Base-by-base conservation (phyloP, 805 yeast genomes). In the Metschnikowia lunata region DNA sequence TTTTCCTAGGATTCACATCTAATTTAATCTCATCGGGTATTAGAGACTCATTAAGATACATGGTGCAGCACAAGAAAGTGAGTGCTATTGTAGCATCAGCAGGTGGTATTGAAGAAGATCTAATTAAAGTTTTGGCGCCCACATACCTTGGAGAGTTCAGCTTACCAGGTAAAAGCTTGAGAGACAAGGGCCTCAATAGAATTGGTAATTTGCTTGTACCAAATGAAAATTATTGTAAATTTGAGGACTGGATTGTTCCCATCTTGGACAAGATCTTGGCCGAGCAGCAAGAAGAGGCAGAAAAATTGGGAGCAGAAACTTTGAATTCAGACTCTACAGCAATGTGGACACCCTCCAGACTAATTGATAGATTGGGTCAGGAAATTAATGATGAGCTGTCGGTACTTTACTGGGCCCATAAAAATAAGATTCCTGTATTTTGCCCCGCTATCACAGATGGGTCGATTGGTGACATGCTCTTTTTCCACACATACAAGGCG, bases 381-480 rank as follows among this genome's bases (percentile, higher is more conserved):
- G 99, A 93, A 67, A 91, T 93, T 63, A 79, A 93, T 62, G 91
- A 93, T 64, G 98, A 93, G 66, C 74, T 85, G 36, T 87, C 96
- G 5, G 98, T 93, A 4, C 75, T 91, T 36, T 93, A 91, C 69
- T 95, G 99, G 98, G 96, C 97, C 29, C 95, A 93, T 72, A 91
- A 93, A 69, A 93, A 93, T 72, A 69, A 89, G 59, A 93, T 93
- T 49, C 99, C 99, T 13, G 80, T 93, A 33, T 93, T 93, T 69
- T 93, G 98, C 66, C 99, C 99, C 15, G 93, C 98, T 2, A 72
- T 93, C 46, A 93, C 99, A 6, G 99, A 93, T 69, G 99, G 99
- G 15, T 88, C 97, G 37, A 86, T 93, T 58, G 99, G 99, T 54
- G 99, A 93, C 63, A 93, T 93, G 99, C 78, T 93, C 48, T 93